Evolutionary conservation across 2,329 filamentous ascomycete species (phyloP).

Genomic region (Pyricularia grisea): DNA sequence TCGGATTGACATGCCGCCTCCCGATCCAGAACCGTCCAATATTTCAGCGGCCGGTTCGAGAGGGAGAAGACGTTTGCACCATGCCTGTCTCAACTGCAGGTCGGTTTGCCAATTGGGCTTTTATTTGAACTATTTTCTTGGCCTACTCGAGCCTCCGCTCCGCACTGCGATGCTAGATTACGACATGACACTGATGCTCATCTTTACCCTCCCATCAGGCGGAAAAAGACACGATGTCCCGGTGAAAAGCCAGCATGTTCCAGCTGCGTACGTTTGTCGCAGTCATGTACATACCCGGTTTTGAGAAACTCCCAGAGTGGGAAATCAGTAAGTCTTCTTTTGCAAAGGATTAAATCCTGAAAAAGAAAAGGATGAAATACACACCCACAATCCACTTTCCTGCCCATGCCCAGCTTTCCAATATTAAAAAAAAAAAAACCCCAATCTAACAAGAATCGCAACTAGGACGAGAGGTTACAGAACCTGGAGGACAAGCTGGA

Average conservation of each 20-base stretch:
- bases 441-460: not conserved
- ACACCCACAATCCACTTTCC: not conserved
- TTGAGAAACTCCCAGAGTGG: conserved; percentile 12
- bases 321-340: conserved; percentile 2
- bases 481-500: conserved; percentile 42
- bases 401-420: not conserved
- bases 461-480: conserved; percentile 38
- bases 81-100: conserved; percentile 5
- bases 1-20: conserved; percentile 1
- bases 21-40: not conserved
- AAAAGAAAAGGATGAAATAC: too few species aligned
- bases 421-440: too few species aligned
- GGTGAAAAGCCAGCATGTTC: conserved; percentile 42
- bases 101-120: not conserved
- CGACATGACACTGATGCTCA: not conserved
- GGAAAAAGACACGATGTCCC: conserved; percentile 42
- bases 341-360: not conserved
- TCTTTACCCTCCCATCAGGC: conserved; percentile 15
- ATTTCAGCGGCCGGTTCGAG: not conserved
- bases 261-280: conserved; percentile 36
- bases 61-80: conserved; percentile 1
- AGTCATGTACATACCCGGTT: conserved; percentile 16
- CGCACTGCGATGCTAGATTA: not conserved
- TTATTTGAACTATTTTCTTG: not conserved
- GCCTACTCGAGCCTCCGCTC: not conserved